A percentile compares a stretch with the other conserved stretches of the same genome.
phyloP scores from a whole-genome alignment of 257 asterid genomes.

The Solanum appendiculatum region DNA sequence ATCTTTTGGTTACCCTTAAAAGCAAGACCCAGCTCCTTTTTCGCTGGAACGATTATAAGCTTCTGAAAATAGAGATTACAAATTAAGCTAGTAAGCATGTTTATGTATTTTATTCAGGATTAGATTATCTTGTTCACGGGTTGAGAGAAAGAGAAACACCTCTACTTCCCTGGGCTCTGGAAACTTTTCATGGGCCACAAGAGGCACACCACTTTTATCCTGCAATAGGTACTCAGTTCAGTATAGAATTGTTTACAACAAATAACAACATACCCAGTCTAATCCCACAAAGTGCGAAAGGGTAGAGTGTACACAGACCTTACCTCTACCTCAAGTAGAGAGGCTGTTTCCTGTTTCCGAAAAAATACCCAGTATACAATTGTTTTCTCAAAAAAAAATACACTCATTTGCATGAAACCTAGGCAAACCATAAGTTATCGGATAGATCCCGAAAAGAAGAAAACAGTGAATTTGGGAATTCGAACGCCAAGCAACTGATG shows the following conservation, averaged over 20 bases:
- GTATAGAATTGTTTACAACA: neutral
- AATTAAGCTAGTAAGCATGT: neutral
- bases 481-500: neutral
- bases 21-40: slow-evolving; percentile 74
- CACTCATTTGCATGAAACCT: neutral
- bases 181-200: slow-evolving; percentile 68
- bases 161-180: slow-evolving; percentile 83
- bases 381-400: neutral
- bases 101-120: neutral
- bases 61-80: slow-evolving; percentile 26
- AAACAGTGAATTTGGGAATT: neutral
- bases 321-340: neutral
- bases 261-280: neutral
- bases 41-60: slow-evolving; percentile 53
- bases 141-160: slow-evolving; percentile 24
- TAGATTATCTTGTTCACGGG: neutral
- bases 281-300: neutral
- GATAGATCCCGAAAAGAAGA: neutral
- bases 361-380: neutral
- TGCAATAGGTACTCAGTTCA: slow-evolving; percentile 12
- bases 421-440: neutral
- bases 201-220: slow-evolving; percentile 75
- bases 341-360: neutral
- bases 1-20: slow-evolving; percentile 66
- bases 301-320: neutral